Base-by-base conservation (phyloP, 2,329 filamentous ascomycete species). In the Alternaria atra region DNA sequence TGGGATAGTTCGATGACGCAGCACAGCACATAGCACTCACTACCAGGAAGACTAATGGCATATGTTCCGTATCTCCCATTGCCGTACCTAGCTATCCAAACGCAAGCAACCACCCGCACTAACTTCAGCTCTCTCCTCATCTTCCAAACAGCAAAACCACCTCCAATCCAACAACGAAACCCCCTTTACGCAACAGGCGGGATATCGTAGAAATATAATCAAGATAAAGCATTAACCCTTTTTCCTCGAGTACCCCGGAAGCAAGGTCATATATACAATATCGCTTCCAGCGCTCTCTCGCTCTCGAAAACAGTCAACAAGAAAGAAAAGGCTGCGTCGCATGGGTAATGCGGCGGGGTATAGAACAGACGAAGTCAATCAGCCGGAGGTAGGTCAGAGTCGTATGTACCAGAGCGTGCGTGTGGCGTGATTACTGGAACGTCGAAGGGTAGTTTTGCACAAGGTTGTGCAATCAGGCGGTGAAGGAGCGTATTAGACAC, bases 401-500 rank as follows among this genome's bases (percentile, higher is more conserved):
- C 61, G 58, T 52, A 30, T 58, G 55, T 56, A 57, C 32, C 51
- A 43, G 44, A 58, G 29, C 34, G 40, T 57, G 46, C 1, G 30
- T 34, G 51, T 46, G 17, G 53, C 40, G 34, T 57, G 58, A 44
- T 56, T 32, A 68, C 65, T 42, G 37, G 17, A 23, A 44, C 51
- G 51, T 53, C 39, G 57, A 67, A 70, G 60, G 53, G 66, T 67
- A 60, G 35, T 50, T 30, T 50, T 35, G 59, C 55, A 61, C 59
- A 32, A 42, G 47, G 34, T 42, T 37, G 58, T 55, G 63, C 57
- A 29, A 61, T 57, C 60, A 53, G 59, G 30, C 54, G 55, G 55
- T 60, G 44, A 51, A 60, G 60, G 62, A 73, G 66, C 52, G 69
- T 71, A 72, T 73, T 72, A 72, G 65, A 73, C 65, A 71, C 65